Percentiles rank a stretch among this genome's conserved stretches.
phyloP scores from a whole-genome alignment of 202 grass and related monocot genomes.

The Alloteropsis angusta region DNA sequence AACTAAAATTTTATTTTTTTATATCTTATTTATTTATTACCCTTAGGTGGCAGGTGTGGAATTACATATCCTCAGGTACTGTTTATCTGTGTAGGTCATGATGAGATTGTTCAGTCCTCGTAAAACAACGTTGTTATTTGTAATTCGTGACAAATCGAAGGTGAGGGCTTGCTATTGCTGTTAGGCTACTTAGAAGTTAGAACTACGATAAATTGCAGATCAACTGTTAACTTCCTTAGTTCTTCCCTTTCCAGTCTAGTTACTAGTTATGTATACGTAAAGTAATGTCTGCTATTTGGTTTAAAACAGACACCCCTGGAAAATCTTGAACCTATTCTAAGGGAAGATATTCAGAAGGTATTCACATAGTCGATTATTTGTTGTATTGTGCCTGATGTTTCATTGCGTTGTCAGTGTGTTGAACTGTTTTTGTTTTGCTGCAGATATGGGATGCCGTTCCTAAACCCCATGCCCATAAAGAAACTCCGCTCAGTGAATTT shows the following conservation, averaged over 20 bases:
- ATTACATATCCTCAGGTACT: neutral
- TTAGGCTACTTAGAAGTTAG: too few relatives aligned
- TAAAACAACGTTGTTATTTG: slow-evolving; percentile 82
- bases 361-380: too few relatives aligned
- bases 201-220: too few relatives aligned
- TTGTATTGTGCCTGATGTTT: too few relatives aligned
- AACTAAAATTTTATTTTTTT: too few relatives aligned
- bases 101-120: slow-evolving; percentile 91
- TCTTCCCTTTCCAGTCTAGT: too few relatives aligned
- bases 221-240: too few relatives aligned
- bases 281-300: slow-evolving; percentile 3
- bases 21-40: too few relatives aligned
- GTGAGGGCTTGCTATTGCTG: slow-evolving; percentile 36
- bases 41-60: too few relatives aligned
- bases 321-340: slow-evolving; percentile 85
- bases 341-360: slow-evolving; percentile 99
- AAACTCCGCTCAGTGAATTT: slow-evolving; percentile 85
- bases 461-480: slow-evolving; percentile 89
- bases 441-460: slow-evolving; percentile 93
- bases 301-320: slow-evolving; percentile 71
- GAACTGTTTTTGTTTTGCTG: slow-evolving; percentile 23
- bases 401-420: neutral
- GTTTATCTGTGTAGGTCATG: slow-evolving; percentile 58
- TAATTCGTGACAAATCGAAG: slow-evolving; percentile 94
- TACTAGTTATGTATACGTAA: too few relatives aligned